Base-by-base conservation (phyloP, 371 early-diverging fungal genomes). In the Rhizopus delemar region DNA sequence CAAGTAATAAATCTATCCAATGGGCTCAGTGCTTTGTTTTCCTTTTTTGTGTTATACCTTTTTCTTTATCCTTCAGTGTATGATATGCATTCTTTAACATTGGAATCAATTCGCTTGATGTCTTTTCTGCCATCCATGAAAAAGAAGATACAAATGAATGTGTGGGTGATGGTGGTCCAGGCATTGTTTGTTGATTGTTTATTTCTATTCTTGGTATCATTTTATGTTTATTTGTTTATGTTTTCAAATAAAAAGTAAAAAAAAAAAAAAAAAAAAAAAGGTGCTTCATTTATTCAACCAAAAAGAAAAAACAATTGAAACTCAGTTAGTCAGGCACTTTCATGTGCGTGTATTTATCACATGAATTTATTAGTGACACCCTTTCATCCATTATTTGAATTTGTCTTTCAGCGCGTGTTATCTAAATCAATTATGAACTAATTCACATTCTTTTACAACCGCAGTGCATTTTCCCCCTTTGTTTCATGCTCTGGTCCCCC, bases 51-150 rank as follows among this genome's bases (percentile, higher is more conserved):
- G 1, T 5, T 43, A 11, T 59, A 76, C 80, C 80, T 59, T 69
- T 65, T 59, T 79, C 80, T 64, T 79, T 79, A 50, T 79, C 77
- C 59, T 74, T 79, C 2, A 79, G 56, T 15, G 73, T 70, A 51
- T 54, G 53, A 51, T 79, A 79, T 13, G 80, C 80, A 68, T 71
- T 79, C 39, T 76, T 79, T 16, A 79, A 46, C 70, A 79, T 69
- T 8, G 80, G 80, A 62, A 79, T 76, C 15, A 79, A 63, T 48
- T 79, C 80, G 34, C 58, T 63, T 12, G 77, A 65, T 16, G 77
- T 76, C 57, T 79, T 79, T 56, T 76, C 80, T 16, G 77, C 80
- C 71, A 79, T 72, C 80, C 80, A 79, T 13, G 77, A 76, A 29
- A 79, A 65, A 13, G 79, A 79, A 11, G 80, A 79, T 68, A 79